phyloP scores from a whole-genome alignment of 1,284 basidiomycete genomes.

The Trametes polyzona region DNA sequence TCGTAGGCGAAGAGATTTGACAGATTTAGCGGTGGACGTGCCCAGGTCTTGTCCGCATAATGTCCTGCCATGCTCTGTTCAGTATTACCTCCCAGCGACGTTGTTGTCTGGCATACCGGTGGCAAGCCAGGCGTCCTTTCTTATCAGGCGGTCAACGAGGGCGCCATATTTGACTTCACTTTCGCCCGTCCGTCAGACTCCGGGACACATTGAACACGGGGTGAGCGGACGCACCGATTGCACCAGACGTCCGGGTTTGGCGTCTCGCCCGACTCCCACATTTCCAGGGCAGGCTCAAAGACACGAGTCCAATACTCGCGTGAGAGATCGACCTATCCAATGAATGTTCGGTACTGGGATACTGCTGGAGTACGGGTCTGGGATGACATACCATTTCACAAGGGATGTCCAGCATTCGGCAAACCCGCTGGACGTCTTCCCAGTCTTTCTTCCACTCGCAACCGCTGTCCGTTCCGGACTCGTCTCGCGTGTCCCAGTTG shows the following conservation, averaged over 20 bases:
- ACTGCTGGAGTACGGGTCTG: no score
- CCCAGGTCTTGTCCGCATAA: conserved; percentile 80
- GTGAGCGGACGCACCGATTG: conserved; percentile 63
- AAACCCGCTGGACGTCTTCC: conserved; percentile 87
- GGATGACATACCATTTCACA: conserved; percentile 60
- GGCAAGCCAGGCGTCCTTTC: conserved; percentile 65
- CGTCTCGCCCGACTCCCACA: conserved; percentile 80
- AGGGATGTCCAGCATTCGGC: conserved; percentile 66
- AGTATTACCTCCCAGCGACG: background rate
- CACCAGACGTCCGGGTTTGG: conserved; percentile 97
- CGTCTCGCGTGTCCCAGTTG: conserved; percentile 88
- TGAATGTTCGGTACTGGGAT: no score
- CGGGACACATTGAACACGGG: background rate
- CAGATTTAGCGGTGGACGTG: conserved; percentile 12
- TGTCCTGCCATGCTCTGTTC: conserved; percentile 60
- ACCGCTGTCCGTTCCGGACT: conserved; percentile 71
- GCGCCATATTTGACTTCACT: conserved; percentile 96
- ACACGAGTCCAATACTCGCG: conserved; percentile 89
- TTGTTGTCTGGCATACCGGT: conserved; percentile 56
- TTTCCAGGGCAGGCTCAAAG: conserved; percentile 80
- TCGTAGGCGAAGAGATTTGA: conserved; percentile 18
- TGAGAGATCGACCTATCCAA: conserved; percentile 85
- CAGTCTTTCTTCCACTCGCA: conserved; percentile 98
- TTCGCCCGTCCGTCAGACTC: background rate
- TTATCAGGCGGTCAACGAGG: conserved; percentile 67